Base-by-base conservation (phyloP, 2,329 filamentous ascomycete species). In the Ploettnerulaceae sp. region DNA sequence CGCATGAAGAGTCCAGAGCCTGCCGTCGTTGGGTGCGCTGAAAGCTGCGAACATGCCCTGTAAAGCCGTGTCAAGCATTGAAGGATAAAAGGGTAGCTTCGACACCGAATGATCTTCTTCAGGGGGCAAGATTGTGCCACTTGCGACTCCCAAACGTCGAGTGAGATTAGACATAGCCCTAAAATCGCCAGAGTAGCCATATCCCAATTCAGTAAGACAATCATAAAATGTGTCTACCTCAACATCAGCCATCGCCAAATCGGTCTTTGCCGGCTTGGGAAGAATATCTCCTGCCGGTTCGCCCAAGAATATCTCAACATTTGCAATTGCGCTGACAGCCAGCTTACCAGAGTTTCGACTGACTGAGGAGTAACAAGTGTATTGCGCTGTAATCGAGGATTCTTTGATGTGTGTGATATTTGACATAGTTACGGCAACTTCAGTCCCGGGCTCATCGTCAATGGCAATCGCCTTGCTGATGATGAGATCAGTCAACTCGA, bases 31-130 rank as follows among this genome's bases (percentile, higher is more conserved):
- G 7, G 59, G 60, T 20, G 17, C 38, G 1, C 35, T 40, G 15
- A 34, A 51, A n/a, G 59, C 57, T 3, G 51, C 35, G 11, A 79
- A 64, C 0, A 69, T 69, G 1, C 69, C 69, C 45, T 81, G 77
- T 17, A 81, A 70, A 60, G 79, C 72, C 2, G 70, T 64, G 51
- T 81, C 77, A 12, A 81, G 64, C 0, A 74, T 76, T 2, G 73
- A 70, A 0, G 77, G 78, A 51, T 81, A 77, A 17, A 81, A 68
- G n/a, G 52, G 18, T 9, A 52, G 14, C 14, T 22, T 9, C 22
- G 25, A 34, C 0, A 14, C 18, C 7, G 34, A 33, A 1, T 26
- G n/a, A 12, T 24, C 25, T 3, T 11, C 21, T 1, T 3, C 3
- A 7, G 26, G 20, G 3, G 11, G 2, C 4, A 11, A 24, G 20